Base-by-base conservation (phyloP, 192 early-diverging fungal species). In the Physocladia obscura region DNA sequence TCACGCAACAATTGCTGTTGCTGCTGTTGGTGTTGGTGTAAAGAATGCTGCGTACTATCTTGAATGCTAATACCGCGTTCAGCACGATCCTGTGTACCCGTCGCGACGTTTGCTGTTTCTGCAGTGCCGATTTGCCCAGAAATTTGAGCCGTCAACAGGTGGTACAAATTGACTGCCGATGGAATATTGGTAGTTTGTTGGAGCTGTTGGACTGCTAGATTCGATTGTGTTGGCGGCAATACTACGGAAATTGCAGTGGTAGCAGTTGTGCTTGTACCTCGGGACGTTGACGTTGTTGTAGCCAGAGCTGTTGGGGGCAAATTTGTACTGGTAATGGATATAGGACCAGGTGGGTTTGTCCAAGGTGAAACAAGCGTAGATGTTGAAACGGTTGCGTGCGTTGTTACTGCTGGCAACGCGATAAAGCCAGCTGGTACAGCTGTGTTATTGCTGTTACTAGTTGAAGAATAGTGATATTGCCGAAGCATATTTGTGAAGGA, bases 141-240 rank as follows among this genome's bases (percentile, higher is more conserved):
- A n/a, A 65, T 65, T 36, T 65, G 63, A 19, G 63, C 49, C 13
- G 63, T 65, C 13, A 65, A 31, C n/a, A 65, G 49, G 31, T 65
- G 63, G 49, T 65, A 65, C 47, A 65, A 32, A 19, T 52, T 65
- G 47, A 65, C 63, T 8, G 63, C 63, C 21, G 48, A 37, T n/a
- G 38, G 29, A n/a, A 65, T 36, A 32, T 65, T 65, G 29, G 63
- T 26, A 21, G 47, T 26, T 31, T 19, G 47, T 31, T 30, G 63
- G n/a, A n/a, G n/a, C n/a, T n/a, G n/a, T 3, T 65, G 47, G 19
- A 15, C 19, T 19, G 35, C 15, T 8, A 35, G n/a, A 13, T 26
- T n/a, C 17, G 57, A 26, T n/a, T 8, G 26, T 19, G 57, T 8
- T 36, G 57, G 19, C 29, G 57, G 5, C 17, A 8, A 13, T 26